phyloP scores from a whole-genome alignment of 768 basidiomycete genomes.

The Psilocybe azurescens region DNA sequence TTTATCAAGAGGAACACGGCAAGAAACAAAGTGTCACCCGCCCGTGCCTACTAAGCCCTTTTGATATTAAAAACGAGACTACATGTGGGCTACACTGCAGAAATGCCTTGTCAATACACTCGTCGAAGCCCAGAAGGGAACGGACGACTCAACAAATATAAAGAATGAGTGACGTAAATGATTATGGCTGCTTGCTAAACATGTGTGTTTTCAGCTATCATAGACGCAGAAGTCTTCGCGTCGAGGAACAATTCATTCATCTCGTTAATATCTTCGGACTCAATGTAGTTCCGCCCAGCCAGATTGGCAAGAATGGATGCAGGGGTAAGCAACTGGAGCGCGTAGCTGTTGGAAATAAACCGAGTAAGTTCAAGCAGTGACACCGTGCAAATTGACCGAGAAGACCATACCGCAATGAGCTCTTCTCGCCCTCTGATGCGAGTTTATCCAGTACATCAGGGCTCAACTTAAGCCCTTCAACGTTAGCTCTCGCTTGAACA shows the following conservation, averaged over 20 bases:
- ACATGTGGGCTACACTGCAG: slow-evolving; percentile 12
- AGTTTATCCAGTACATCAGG: slow-evolving; percentile 79
- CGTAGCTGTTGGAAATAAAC: slow-evolving; percentile 61
- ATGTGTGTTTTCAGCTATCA: slow-evolving; percentile 18
- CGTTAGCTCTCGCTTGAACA: slow-evolving; percentile 81
- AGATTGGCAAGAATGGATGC: slow-evolving; percentile 86
- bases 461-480: slow-evolving; percentile 84
- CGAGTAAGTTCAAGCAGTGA: slow-evolving; percentile 1
- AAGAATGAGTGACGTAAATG: not conserved
- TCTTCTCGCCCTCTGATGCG: slow-evolving; percentile 81
- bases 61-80: slow-evolving; percentile 7
- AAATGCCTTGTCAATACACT: not conserved
- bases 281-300: slow-evolving; percentile 80
- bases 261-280: slow-evolving; percentile 88
- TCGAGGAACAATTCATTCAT: slow-evolving; percentile 96
- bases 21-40: not conserved
- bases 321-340: slow-evolving; percentile 89
- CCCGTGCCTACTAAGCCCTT: slow-evolving; percentile 1
- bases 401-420: slow-evolving; percentile 71
- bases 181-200: slow-evolving; percentile 4
- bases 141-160: slow-evolving; percentile 16
- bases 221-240: slow-evolving; percentile 75
- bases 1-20: not conserved
- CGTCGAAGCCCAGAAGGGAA: not conserved
- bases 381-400: not conserved